A percentile compares a stretch with the other conserved stretches of the same genome.
Conservation (phyloP, 2,329 filamentous ascomycete genomes). For the Colletotrichum abscissum region DNA sequence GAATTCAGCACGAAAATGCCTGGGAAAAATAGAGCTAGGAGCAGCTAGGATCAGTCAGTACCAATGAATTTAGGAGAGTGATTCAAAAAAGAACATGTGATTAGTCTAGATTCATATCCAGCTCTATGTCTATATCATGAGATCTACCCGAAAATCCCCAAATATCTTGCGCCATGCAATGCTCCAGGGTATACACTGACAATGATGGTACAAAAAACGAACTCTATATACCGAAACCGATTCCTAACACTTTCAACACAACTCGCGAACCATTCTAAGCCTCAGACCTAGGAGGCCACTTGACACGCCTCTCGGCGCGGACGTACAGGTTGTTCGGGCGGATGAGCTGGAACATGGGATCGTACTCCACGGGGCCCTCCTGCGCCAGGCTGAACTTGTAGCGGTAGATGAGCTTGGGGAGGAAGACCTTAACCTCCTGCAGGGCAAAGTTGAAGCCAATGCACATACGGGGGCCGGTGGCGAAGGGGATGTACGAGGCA, state of each 20-base stretch:
- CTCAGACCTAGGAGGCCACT: slow-evolving; percentile 54
- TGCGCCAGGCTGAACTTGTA: slow-evolving; percentile 67
- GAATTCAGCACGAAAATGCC: too few species aligned
- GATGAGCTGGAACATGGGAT: slow-evolving; percentile 69
- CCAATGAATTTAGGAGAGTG: too few species aligned
- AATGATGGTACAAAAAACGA: slow-evolving; percentile 33
- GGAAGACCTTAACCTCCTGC: slow-evolving; percentile 68
- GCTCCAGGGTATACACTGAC: slow-evolving; percentile 35
- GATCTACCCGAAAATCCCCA: slow-evolving; percentile 12
- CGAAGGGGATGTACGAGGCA: slow-evolving; percentile 69
- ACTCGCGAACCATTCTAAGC: neutral
- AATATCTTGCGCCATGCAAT: slow-evolving; percentile 26
- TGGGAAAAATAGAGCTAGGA: too few species aligned
- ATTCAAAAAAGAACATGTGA: neutral
- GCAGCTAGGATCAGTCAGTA: neutral
- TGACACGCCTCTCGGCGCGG: slow-evolving; percentile 57
- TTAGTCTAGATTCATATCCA: slow-evolving; percentile 20
- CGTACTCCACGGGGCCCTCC: slow-evolving; percentile 65
- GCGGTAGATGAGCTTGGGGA: slow-evolving; percentile 68
- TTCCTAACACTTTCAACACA: neutral
- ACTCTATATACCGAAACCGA: neutral
- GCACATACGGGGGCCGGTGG: slow-evolving; percentile 66
- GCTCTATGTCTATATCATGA: slow-evolving; percentile 17
- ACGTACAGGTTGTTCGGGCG: slow-evolving; percentile 66
- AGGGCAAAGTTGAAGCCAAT: slow-evolving; percentile 75